Evolutionary conservation across 2,329 filamentous ascomycete genomes (phyloP).

Genomic region (Colletotrichum euphorbiae): DNA sequence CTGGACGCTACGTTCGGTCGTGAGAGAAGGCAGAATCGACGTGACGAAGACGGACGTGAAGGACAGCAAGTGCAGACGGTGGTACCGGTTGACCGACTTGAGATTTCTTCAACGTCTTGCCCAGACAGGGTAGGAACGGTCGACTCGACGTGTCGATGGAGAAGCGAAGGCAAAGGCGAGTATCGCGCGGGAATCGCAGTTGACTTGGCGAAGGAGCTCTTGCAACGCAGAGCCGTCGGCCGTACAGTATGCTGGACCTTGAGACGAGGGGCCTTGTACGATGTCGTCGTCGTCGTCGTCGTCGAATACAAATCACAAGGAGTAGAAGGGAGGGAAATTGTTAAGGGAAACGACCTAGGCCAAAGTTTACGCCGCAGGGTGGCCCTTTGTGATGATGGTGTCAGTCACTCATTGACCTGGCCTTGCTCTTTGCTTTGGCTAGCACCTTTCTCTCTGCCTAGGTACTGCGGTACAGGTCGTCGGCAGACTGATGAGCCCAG

Average conservation of each 20-base stretch:
- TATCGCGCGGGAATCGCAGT: slow-evolving; percentile 1
- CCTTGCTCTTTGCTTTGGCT: slow-evolving; percentile 24
- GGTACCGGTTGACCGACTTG: slow-evolving; percentile 2
- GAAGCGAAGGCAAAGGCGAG: slow-evolving; percentile 14
- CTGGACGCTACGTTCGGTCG: background rate
- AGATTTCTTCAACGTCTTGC: slow-evolving; percentile 8
- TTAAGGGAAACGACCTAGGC: slow-evolving; percentile 17
- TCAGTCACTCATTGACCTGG: slow-evolving; percentile 31
- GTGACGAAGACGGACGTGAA: slow-evolving; percentile 5
- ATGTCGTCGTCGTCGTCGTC: slow-evolving; percentile 10
- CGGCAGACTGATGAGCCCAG: slow-evolving; percentile 5
- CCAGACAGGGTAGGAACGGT: background rate
- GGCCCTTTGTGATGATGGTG: slow-evolving; percentile 40
- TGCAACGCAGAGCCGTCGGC: slow-evolving; percentile 29
- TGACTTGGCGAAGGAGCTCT: slow-evolving; percentile 23
- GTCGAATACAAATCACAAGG: slow-evolving; percentile 20
- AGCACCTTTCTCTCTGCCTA: background rate
- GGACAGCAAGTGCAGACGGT: background rate
- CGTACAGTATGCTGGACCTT: slow-evolving; percentile 21
- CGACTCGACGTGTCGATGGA: slow-evolving; percentile 4
- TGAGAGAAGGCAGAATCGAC: slow-evolving; percentile 3
- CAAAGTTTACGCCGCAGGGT: slow-evolving; percentile 38
- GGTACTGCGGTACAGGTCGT: no score
- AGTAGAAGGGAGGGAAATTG: slow-evolving; percentile 1
- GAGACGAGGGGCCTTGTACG: background rate